A percentile compares a stretch with the other conserved stretches of the same genome.
Conservation (phyloP, 2,329 filamentous ascomycete genomes). For the Aspergillus tubingensis region DNA sequence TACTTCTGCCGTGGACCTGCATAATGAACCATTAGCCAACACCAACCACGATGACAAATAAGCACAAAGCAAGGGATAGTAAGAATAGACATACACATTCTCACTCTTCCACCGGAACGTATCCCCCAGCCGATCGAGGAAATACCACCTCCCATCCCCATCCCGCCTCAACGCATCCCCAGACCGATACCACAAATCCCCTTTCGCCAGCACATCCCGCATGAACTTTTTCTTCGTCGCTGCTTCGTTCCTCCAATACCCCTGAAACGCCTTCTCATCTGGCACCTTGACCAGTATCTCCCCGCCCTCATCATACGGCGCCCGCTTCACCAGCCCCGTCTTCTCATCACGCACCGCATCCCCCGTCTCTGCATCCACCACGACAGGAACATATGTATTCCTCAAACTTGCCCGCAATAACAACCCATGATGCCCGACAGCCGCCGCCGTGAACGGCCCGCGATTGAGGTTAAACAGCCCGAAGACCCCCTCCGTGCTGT, state of each 20-base stretch:
- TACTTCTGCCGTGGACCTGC: conserved; percentile 62
- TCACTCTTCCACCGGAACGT: conserved; percentile 75
- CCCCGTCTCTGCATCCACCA: conserved; percentile 67
- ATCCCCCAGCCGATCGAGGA: conserved; percentile 70
- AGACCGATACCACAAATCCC: conserved; percentile 68
- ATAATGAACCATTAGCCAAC: not conserved
- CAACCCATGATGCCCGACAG: conserved; percentile 71
- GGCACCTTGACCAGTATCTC: conserved; percentile 71
- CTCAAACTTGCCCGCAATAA: conserved; percentile 57
- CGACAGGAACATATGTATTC: conserved; percentile 65
- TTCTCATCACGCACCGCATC: conserved; percentile 66
- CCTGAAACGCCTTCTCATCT: conserved; percentile 61
- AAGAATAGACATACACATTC: conserved; percentile 54
- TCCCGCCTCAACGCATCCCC: conserved; percentile 67
- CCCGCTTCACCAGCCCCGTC: conserved; percentile 67
- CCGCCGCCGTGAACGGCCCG: conserved; percentile 63
- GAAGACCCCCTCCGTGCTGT: conserved; percentile 72
- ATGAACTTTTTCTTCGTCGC: conserved; percentile 69
- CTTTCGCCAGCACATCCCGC: conserved; percentile 64
- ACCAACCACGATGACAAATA: not conserved
- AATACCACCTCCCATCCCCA: conserved; percentile 67
- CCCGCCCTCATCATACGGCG: conserved; percentile 68
- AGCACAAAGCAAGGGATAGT: not conserved
- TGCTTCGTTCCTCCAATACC: conserved; percentile 68
- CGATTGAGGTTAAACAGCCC: conserved; percentile 60